Evolutionary conservation across 2,329 filamentous ascomycete genomes (phyloP), one percentile per base, ranked within the genome.

Genomic region (Epichloe sylvatica): DNA sequence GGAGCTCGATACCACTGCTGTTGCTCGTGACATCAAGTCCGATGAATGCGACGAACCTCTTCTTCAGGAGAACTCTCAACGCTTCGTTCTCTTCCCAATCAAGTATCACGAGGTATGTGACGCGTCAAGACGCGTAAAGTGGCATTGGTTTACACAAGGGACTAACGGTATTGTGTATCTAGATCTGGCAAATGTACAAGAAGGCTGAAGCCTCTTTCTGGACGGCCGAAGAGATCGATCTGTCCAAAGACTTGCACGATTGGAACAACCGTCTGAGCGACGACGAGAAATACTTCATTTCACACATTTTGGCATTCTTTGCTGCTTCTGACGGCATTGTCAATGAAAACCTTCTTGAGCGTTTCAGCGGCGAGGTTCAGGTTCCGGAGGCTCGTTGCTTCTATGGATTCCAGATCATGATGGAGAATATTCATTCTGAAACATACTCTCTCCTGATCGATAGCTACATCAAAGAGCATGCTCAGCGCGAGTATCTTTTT

Each of bases 111-210:
- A 97, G 84, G 91, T 96, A 72, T 70, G 87, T 78, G 58, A 71
- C 71, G 69, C 69, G 68, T 67, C 57, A 64, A 69, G 59, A 83
- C 84, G 84, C 82, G 83, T 87, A 76, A 76, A 84, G 76, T 83
- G 76, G 61, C 48, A 40, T 52, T 55, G 23, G 11, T 36, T 35
- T 40, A 15, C 11, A 19, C 36, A 3, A 46, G 7, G 17, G 21
- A 33, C 45, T 46, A 44, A 49, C 38, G n/a, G 5, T 21, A 15
- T 23, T 30, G 54, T 47, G 54, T 52, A 46, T 48, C 53, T 56
- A 96, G 90, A 94, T 96, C 70, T 98, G 92, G 92, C 91, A 97
- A 71, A 97, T 97, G 91, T 98, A 98, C 81, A 98, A 98, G 82
- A 97, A 97, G 76, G 90, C 90, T 58, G 91, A 98, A 70, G 92